Conservation (phyloP, 2,329 filamentous ascomycete species). For the Fusarium stilboides region DNA sequence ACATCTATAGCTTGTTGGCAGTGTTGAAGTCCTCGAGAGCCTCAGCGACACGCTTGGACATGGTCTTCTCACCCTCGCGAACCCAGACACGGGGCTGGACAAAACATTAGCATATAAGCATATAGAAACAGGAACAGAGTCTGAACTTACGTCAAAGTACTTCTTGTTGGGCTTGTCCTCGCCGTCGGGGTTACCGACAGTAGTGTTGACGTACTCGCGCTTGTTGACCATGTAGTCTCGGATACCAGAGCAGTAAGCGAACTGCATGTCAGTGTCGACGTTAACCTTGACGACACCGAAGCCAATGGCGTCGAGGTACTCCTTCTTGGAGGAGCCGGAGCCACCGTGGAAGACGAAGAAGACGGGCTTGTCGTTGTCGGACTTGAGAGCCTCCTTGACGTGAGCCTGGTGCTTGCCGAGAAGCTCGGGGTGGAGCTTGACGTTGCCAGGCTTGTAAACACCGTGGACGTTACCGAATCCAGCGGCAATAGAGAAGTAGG, state of each 20-base stretch:
- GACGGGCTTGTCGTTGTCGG: slow-evolving; percentile 88
- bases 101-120: slow-evolving; percentile 12
- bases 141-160: slow-evolving; percentile 74
- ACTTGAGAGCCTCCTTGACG: slow-evolving; percentile 84
- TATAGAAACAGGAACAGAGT: not conserved
- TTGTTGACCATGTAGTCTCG: slow-evolving; percentile 95
- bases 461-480: slow-evolving; percentile 99
- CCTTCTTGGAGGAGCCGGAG: slow-evolving; percentile 89
- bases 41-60: slow-evolving; percentile 84
- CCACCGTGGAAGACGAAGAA: slow-evolving; percentile 99
- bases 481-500: slow-evolving; percentile 98
- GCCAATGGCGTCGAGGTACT: slow-evolving; percentile 89
- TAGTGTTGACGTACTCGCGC: slow-evolving; percentile 90
- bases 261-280: slow-evolving; percentile 98
- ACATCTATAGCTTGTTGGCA: slow-evolving; percentile 54
- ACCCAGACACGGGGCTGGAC: slow-evolving; percentile 90
- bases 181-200: slow-evolving; percentile 96
- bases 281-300: slow-evolving; percentile 99
- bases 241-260: slow-evolving; percentile 91
- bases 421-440: slow-evolving; percentile 95
- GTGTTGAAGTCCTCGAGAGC: slow-evolving; percentile 92
- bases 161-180: slow-evolving; percentile 99
- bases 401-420: slow-evolving; percentile 96
- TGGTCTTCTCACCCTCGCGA: slow-evolving; percentile 96
- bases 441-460: slow-evolving; percentile 98